These are phyloP conservation scores for Coemansia sp. DNA, from an alignment of 192 early-diverging fungal genomes.

Conservation along the genomic window DNA sequence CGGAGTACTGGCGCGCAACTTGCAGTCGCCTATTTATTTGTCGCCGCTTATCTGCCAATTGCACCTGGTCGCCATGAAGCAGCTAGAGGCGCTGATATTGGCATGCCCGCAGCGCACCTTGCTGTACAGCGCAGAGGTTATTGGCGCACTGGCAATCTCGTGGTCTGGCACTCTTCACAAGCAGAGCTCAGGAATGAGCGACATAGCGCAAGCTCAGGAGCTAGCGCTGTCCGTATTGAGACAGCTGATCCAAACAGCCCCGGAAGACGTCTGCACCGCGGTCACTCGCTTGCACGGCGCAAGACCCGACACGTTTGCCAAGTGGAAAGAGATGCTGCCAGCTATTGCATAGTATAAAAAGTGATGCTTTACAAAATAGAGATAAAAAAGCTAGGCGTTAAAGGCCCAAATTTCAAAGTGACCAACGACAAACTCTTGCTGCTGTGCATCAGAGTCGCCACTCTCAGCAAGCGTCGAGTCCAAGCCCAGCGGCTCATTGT, in stretches of 20 bases:
- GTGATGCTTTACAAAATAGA: neutral
- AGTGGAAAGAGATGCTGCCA: neutral
- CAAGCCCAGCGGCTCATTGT: constrained; percentile 64
- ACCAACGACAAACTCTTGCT: constrained; percentile 49
- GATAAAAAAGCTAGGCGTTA: constrained; percentile 8
- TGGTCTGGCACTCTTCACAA: constrained; percentile 9
- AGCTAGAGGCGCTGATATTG: constrained; percentile 14
- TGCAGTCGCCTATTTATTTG: constrained; percentile 23
- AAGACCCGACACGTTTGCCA: constrained; percentile 4
- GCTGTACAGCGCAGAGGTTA: constrained; percentile 18
- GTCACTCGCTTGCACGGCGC: constrained; percentile 6
- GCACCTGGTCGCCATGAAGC: constrained; percentile 21
- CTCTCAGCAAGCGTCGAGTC: constrained; percentile 32
- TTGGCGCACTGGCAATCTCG: constrained; percentile 38
- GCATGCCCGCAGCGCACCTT: constrained; percentile 25
- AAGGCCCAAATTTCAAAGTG: constrained; percentile 53
- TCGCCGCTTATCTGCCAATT: constrained; percentile 8
- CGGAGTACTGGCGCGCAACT: constrained; percentile 14
- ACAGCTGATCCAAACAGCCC: neutral
- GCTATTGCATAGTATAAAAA: neutral
- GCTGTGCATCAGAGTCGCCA: constrained; percentile 37
- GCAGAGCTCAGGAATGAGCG: neutral
- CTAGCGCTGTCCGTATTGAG: neutral
- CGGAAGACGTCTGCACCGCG: neutral
- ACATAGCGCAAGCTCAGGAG: neutral